Evolutionary conservation across 2,329 filamentous ascomycete genomes (phyloP).

Genomic region (Ophiosphaerella herpotricha): DNA sequence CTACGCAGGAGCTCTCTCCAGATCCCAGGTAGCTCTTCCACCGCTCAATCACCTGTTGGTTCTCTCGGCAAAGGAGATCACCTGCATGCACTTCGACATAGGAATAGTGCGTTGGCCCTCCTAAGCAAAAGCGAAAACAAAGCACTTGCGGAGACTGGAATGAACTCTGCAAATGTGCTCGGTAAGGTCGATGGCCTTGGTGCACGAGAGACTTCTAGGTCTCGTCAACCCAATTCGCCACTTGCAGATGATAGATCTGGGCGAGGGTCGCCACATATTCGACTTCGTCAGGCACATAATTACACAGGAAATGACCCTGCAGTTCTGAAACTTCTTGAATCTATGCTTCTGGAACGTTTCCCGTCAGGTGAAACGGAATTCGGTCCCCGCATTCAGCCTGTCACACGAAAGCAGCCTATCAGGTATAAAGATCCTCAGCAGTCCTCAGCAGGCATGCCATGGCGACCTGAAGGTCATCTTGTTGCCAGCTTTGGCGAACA

Average conservation of each 20-base stretch:
- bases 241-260: conserved; percentile 39
- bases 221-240: conserved; percentile 34
- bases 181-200: conserved; percentile 64
- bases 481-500: conserved; percentile 92
- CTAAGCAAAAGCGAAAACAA: conserved; percentile 65
- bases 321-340: conserved; percentile 71
- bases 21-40: conserved; percentile 30
- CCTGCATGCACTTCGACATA: conserved; percentile 50
- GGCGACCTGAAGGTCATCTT: conserved; percentile 82
- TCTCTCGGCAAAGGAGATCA: conserved; percentile 40
- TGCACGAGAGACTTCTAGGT: conserved; percentile 35
- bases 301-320: conserved; percentile 78
- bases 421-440: conserved; percentile 59
- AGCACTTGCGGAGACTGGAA: conserved; percentile 67
- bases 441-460: conserved; percentile 60
- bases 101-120: conserved; percentile 63
- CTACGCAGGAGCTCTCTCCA: conserved; percentile 40
- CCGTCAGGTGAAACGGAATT: conserved; percentile 67
- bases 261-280: conserved; percentile 44
- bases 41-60: conserved; percentile 34
- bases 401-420: conserved; percentile 60
- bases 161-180: conserved; percentile 66
- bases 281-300: conserved; percentile 71
- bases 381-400: conserved; percentile 77
- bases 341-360: conserved; percentile 75